phyloP scores from a whole-genome alignment of 2,329 filamentous ascomycete species.

The Stagonosporopsis tanaceti region DNA sequence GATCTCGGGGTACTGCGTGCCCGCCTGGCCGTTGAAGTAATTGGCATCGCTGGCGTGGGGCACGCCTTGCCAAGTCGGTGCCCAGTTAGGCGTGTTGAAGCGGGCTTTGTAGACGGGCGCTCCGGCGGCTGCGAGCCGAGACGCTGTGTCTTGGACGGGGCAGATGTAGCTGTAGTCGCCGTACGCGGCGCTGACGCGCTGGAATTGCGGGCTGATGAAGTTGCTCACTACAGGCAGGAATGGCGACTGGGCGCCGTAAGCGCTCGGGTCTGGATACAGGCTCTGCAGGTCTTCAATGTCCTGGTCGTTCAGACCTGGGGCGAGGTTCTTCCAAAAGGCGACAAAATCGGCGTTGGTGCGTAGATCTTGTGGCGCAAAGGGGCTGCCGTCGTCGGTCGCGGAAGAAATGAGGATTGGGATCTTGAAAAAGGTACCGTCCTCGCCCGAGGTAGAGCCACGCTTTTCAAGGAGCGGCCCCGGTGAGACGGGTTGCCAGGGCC shows the following conservation, averaged over 20 bases:
- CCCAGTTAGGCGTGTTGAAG: slow-evolving; percentile 46
- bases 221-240: slow-evolving; percentile 43
- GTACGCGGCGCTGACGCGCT: slow-evolving; percentile 54
- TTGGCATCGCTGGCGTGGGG: slow-evolving; percentile 42
- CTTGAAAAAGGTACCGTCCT: slow-evolving; percentile 47
- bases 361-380: slow-evolving; percentile 44
- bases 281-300: slow-evolving; percentile 43
- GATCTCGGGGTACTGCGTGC: slow-evolving; percentile 41
- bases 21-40: slow-evolving; percentile 43
- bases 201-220: slow-evolving; percentile 54
- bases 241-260: slow-evolving; percentile 19
- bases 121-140: slow-evolving; percentile 29
- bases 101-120: slow-evolving; percentile 46
- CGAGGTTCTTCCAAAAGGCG: slow-evolving; percentile 39
- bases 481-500: slow-evolving; percentile 60
- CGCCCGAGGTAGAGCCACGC: slow-evolving; percentile 51
- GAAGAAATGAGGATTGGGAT: slow-evolving; percentile 46
- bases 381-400: slow-evolving; percentile 48
- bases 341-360: slow-evolving; percentile 48
- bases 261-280: slow-evolving; percentile 39
- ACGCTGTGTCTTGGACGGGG: slow-evolving; percentile 45
- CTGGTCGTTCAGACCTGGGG: slow-evolving; percentile 36
- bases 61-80: slow-evolving; percentile 38
- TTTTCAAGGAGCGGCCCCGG: slow-evolving; percentile 58
- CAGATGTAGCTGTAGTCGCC: slow-evolving; percentile 49